Conservation (phyloP, 2,329 filamentous ascomycete species). For the Xylaria multiplex region DNA sequence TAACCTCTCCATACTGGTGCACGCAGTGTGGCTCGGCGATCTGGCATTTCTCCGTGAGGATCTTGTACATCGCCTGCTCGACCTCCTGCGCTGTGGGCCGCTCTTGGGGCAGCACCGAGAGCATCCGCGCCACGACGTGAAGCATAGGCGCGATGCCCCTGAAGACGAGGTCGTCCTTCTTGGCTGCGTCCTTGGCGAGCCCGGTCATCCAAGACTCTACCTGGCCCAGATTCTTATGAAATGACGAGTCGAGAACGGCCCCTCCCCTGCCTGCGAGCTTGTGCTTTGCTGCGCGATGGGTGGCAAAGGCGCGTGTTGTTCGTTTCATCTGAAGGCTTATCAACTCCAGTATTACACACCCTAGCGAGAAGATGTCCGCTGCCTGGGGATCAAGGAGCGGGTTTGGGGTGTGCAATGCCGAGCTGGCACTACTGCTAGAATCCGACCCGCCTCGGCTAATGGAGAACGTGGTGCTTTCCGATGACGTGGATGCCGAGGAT, state of each 20-base stretch:
- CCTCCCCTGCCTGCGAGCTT: conserved; percentile 67
- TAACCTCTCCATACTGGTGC: conserved; percentile 56
- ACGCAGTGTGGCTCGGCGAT: conserved; percentile 65
- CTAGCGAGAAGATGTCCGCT: conserved; percentile 78
- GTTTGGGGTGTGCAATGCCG: conserved; percentile 53
- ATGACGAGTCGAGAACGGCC: conserved; percentile 74
- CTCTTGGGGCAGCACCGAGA: conserved; percentile 61
- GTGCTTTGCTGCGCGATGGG: conserved; percentile 73
- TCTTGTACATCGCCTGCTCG: conserved; percentile 62
- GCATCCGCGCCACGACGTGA: conserved; percentile 64
- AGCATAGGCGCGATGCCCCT: conserved; percentile 63
- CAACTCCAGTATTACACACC: conserved; percentile 77
- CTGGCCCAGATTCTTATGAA: conserved; percentile 75
- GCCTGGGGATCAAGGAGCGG: conserved; percentile 63
- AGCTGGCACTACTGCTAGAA: conserved; percentile 46
- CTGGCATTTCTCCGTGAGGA: conserved; percentile 60
- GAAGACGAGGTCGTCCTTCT: conserved; percentile 61
- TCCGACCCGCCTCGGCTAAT: conserved; percentile 51
- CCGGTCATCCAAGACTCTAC: conserved; percentile 74
- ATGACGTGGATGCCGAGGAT: conserved; percentile 44
- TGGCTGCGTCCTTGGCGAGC: conserved; percentile 68
- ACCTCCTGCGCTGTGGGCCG: conserved; percentile 64
- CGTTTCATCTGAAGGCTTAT: conserved; percentile 75
- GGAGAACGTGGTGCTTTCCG: conserved; percentile 51
- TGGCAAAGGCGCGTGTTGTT: conserved; percentile 70